Conservation (phyloP, 768 basidiomycete genomes). For the Kwoniella mangroviensis region DNA sequence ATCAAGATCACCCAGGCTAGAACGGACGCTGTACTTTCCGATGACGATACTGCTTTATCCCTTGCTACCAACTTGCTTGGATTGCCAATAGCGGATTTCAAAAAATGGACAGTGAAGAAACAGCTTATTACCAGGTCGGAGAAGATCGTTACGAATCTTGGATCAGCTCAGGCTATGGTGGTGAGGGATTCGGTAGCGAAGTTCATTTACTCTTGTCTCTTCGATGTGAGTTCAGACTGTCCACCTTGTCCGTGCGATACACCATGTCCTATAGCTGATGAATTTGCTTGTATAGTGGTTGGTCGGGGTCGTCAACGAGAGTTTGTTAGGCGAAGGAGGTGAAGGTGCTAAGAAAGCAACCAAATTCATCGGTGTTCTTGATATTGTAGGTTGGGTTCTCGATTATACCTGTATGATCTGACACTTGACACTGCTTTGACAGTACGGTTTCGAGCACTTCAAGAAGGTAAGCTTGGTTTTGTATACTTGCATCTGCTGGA, state of each 20-base stretch:
- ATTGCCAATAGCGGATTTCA: slow-evolving; percentile 87
- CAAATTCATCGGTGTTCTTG: slow-evolving; percentile 98
- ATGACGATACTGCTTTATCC: slow-evolving; percentile 76
- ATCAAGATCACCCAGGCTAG: slow-evolving; percentile 83
- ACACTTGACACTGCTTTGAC: not conserved
- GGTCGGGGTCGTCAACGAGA: slow-evolving; percentile 95
- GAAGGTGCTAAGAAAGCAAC: slow-evolving; percentile 87
- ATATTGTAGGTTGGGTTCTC: slow-evolving; percentile 64
- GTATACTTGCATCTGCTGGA: not conserved
- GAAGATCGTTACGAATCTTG: slow-evolving; percentile 89
- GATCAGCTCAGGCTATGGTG: slow-evolving; percentile 83
- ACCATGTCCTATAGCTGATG: slow-evolving; percentile 13
- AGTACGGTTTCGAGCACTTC: slow-evolving; percentile 93
- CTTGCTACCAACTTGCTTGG: slow-evolving; percentile 89
- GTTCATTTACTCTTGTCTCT: slow-evolving; percentile 97
- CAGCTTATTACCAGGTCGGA: slow-evolving; percentile 92
- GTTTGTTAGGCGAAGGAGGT: slow-evolving; percentile 90
- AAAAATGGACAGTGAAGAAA: slow-evolving; percentile 98
- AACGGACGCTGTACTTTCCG: slow-evolving; percentile 80
- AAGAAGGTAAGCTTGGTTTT: slow-evolving; percentile 64
- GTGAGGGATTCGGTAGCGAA: slow-evolving; percentile 97
- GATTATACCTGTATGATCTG: not conserved
- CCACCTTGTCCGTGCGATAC: not conserved
- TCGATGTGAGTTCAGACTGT: slow-evolving; percentile 64
- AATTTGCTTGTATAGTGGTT: slow-evolving; percentile 66